phyloP scores from a whole-genome alignment of 345 rosid genomes.

The Bruguiera gymnorhiza region DNA sequence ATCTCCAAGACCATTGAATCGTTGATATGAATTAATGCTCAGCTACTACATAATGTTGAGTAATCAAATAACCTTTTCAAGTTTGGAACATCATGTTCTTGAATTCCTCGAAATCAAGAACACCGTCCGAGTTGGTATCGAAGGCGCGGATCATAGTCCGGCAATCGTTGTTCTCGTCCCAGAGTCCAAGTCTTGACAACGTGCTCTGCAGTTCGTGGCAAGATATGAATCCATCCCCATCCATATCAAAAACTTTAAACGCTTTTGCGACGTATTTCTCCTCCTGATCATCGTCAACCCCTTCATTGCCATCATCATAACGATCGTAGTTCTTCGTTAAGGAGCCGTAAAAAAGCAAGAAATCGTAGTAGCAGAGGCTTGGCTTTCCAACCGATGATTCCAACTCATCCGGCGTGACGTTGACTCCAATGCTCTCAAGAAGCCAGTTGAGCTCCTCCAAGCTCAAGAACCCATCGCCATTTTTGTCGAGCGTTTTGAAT shows the following conservation, averaged over 20 bases:
- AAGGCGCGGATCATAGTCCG: constrained; percentile 55
- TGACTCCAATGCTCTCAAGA: constrained; percentile 48
- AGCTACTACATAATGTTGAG: too few relatives aligned
- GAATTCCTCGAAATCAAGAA: constrained; percentile 77
- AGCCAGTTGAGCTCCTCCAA: constrained; percentile 74
- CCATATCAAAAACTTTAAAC: constrained; percentile 60
- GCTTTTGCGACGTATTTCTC: constrained; percentile 40
- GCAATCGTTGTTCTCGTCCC: constrained; percentile 65
- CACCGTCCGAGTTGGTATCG: constrained; percentile 68
- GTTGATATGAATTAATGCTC: too few relatives aligned
- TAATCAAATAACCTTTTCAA: not conserved
- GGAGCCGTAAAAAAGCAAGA: constrained; percentile 49
- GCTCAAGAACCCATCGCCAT: constrained; percentile 61
- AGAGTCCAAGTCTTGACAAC: constrained; percentile 57
- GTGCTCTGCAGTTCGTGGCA: constrained; percentile 68
- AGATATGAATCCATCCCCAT: constrained; percentile 73
- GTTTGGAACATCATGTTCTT: constrained; percentile 61
- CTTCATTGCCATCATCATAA: not conserved
- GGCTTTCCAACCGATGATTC: constrained; percentile 57
- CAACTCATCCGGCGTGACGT: constrained; percentile 43
- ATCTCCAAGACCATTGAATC: too few relatives aligned
- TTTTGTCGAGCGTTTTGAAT: constrained; percentile 66
- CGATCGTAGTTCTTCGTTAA: constrained; percentile 24
- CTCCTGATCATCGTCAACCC: constrained; percentile 3
- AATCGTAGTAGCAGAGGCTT: constrained; percentile 52